Evolutionary conservation across 257 asterid species (phyloP).

Genomic region (Gentiana macrophylla): DNA sequence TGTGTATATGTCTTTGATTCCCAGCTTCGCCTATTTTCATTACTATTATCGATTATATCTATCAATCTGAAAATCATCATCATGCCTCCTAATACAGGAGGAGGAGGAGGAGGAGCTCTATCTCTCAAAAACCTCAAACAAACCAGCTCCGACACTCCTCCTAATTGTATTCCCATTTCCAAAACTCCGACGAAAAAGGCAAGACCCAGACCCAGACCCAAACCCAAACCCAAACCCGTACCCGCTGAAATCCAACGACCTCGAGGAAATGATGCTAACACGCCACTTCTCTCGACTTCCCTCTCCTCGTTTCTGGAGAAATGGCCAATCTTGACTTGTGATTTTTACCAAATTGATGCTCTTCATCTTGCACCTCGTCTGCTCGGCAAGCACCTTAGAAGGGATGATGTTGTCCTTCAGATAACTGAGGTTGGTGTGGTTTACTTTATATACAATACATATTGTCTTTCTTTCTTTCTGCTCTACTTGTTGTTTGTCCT

Average conservation of each 20-base stretch:
- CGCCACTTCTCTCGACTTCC: slow-evolving; percentile 11
- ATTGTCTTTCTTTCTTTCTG: too few relatives aligned
- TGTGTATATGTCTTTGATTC: too few relatives aligned
- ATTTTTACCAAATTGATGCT: slow-evolving; percentile 83
- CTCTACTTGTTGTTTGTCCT: not conserved
- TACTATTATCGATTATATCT: too few relatives aligned
- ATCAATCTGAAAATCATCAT: too few relatives aligned
- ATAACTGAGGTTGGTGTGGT: slow-evolving; percentile 58
- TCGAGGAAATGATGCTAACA: slow-evolving; percentile 7
- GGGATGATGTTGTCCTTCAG: slow-evolving; percentile 75
- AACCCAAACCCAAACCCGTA: slow-evolving; percentile 8
- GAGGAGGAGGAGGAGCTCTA: too few relatives aligned
- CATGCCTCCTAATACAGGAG: too few relatives aligned
- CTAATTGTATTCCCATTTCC: slow-evolving; percentile 7
- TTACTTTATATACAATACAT: not conserved
- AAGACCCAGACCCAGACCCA: slow-evolving; percentile 15
- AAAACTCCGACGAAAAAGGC: slow-evolving; percentile 14
- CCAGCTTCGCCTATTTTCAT: too few relatives aligned
- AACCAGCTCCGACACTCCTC: too few relatives aligned
- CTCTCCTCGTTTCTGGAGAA: slow-evolving; percentile 20
- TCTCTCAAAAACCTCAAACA: too few relatives aligned
- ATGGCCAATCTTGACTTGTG: slow-evolving; percentile 34
- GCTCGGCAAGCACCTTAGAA: slow-evolving; percentile 80
- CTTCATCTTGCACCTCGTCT: slow-evolving; percentile 94
- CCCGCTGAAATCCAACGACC: slow-evolving; percentile 12